Conservation (phyloP, 225 moss, liverwort and hornwort genomes). For the Bryoerythrophyllum caledonicum region DNA sequence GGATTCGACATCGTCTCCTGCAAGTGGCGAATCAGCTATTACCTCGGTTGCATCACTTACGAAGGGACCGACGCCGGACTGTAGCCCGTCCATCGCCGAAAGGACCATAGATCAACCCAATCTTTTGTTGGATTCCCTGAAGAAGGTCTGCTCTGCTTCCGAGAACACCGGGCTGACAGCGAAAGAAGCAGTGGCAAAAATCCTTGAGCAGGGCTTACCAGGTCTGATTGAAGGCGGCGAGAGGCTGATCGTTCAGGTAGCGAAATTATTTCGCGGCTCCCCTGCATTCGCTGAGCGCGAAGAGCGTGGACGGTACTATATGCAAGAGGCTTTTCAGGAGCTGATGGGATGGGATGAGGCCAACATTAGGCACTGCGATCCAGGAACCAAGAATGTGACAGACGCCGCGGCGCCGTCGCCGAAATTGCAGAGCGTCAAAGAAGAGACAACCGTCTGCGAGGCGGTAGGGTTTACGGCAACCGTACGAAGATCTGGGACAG, state of each 20-base stretch:
- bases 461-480: neutral
- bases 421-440: slow-evolving; percentile 24
- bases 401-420: slow-evolving; percentile 38
- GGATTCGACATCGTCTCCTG: slow-evolving; percentile 2
- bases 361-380: neutral
- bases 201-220: slow-evolving; percentile 42
- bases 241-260: slow-evolving; percentile 53
- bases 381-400: slow-evolving; percentile 20
- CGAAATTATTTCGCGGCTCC: slow-evolving; percentile 39
- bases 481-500: neutral
- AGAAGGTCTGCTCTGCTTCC: slow-evolving; percentile 36
- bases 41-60: slow-evolving; percentile 3
- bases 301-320: slow-evolving; percentile 46
- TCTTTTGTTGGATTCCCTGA: slow-evolving; percentile 34
- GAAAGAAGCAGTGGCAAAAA: slow-evolving; percentile 45
- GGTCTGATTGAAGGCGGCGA: slow-evolving; percentile 49
- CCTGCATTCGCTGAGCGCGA: slow-evolving; percentile 37
- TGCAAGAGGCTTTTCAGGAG: slow-evolving; percentile 16
- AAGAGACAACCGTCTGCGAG: slow-evolving; percentile 5
- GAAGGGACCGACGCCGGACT: slow-evolving; percentile 9
- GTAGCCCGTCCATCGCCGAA: slow-evolving; percentile 21
- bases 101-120: slow-evolving; percentile 26
- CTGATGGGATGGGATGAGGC: slow-evolving; percentile 17
- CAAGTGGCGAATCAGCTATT: slow-evolving; percentile 19
- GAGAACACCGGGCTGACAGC: slow-evolving; percentile 41